Conservation (phyloP, 176 grass and related monocot species). For the Sorghum bicolor region Sorghum_bicolor_NCBIv3 NC_012870.2:19537001-19537500, state of each 20-base stretch:
- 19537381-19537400: constrained; percentile 57
- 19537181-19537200: constrained; percentile 42
- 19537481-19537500: constrained; percentile 37
- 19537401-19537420: constrained; percentile 62
- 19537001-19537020: constrained; percentile 73
- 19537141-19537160: constrained; percentile 45
- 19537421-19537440: constrained; percentile 31
- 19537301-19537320: constrained; percentile 72
- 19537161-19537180: constrained; percentile 26
- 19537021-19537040: constrained; percentile 25
- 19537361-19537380: constrained; percentile 42
- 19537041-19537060: constrained; percentile 38
- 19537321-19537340: constrained; percentile 62
- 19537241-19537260: constrained; percentile 50
- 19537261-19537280: constrained; percentile 16
- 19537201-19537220: constrained; percentile 61
- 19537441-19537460: constrained; percentile 48
- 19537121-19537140: constrained; percentile 41
- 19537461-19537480: constrained; percentile 1
- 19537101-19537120: constrained; percentile 35
- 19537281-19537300: constrained; percentile 59
- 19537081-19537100: constrained; percentile 45
- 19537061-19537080: constrained; percentile 57
- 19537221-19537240: constrained; percentile 23
- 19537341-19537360: constrained; percentile 48